These are phyloP conservation scores for Grigorovia jiainica DNA, from an alignment of 805 yeast species.

Conservation along the genomic window DNA sequence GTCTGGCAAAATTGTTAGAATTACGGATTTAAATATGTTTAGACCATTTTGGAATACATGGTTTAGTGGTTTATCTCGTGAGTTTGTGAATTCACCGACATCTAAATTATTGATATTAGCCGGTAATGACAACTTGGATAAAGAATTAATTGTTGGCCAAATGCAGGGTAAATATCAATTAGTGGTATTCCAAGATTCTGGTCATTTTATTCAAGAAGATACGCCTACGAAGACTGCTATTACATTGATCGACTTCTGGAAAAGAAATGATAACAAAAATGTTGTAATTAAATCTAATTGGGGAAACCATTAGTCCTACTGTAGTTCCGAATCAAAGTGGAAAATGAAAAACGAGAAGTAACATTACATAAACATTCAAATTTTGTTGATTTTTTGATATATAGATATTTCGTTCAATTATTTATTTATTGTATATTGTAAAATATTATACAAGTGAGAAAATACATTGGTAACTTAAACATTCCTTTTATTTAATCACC, in stretches of 20 bases:
- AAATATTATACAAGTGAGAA: too few relatives aligned
- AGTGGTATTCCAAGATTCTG: constrained; percentile 69
- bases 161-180: constrained; percentile 97
- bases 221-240: constrained; percentile 58
- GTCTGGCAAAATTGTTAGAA: constrained; percentile 41
- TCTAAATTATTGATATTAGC: constrained; percentile 74
- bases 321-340: too few relatives aligned
- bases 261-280: constrained; percentile 31
- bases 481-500: too few relatives aligned
- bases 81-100: constrained; percentile 39
- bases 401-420: too few relatives aligned
- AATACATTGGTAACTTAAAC: too few relatives aligned
- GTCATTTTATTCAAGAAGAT: constrained; percentile 96
- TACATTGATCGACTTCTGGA: constrained; percentile 39
- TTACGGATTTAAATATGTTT: constrained; percentile 52
- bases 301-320: constrained; percentile 19
- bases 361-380: too few relatives aligned
- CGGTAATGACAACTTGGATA: constrained; percentile 84
- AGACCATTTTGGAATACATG: constrained; percentile 69
- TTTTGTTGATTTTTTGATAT: neutral
- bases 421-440: too few relatives aligned
- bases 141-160: constrained; percentile 81
- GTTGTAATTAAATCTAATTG: constrained; percentile 32
- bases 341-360: too few relatives aligned
- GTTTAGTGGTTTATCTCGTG: constrained; percentile 61